Base-by-base conservation (phyloP, 2,329 filamentous ascomycete species). In the Chaetomiaceae sp. region DNA sequence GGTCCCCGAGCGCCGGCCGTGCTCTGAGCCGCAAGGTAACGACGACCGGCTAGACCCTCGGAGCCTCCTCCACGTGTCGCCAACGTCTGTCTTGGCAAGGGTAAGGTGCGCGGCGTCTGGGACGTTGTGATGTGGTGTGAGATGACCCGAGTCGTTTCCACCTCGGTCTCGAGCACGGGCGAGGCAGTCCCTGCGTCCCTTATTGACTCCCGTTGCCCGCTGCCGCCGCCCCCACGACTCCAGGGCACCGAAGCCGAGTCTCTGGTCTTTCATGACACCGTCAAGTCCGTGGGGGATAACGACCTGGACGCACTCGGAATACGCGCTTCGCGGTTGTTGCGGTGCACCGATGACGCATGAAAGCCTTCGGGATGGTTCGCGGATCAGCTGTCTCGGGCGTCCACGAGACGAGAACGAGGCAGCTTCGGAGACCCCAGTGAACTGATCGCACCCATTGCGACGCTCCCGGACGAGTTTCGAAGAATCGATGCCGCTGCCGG, bases 21-120 rank as follows among this genome's bases (percentile, higher is more conserved):
- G 45, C 14, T 6, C 14, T 31, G 41, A 49, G 45, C 45, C 50
- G 50, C 45, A 48, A 46, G 35, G 35, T 40, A 49, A 45, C 41
- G 31, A 48, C 41, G 12, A 17, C 14, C 45, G 41, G 41, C 40
- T 31, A 39, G 38, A 23, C 10, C 19, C 12, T 12, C 23, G 7
- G 37, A 12, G 20, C 14, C 19, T 16, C 1, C 5, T 7, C 19
- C 14, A 37, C 9, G 19, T 30, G 17, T 14, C 33, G 27, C 16
- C 27, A 21, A 50, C 14, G 27, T 31, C 33, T 14, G 20, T 17
- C 16, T 37, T 37, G 21, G 33, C 6, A 38, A n/a, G 27, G 25
- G 16, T 10, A 16, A 9, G 21, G 2, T 14, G 17, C 16, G 10
- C 5, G 35, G 20, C 17, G 5, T 12, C 25, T 27, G 30, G 14